Conservation (phyloP, 495 filamentous ascomycete species). For the Tuber brumale region DNA sequence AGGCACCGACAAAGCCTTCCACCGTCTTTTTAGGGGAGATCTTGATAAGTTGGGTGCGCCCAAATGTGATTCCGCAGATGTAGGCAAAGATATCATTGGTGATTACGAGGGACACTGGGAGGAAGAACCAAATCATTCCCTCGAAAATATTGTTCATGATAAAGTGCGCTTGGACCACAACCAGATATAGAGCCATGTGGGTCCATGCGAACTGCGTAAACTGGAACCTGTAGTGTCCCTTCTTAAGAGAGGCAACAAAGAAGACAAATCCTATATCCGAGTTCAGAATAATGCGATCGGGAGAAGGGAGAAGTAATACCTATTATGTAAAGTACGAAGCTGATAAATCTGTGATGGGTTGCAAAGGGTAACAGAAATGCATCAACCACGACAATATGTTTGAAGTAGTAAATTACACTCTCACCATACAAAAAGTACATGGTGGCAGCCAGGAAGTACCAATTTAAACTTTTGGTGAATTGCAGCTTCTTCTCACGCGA, state of each 20-base stretch:
- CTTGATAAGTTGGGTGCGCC: slow-evolving; percentile 93
- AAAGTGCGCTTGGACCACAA: slow-evolving; percentile 97
- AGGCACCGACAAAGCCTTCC: slow-evolving; percentile 94
- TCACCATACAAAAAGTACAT: slow-evolving; percentile 99
- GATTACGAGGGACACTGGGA: slow-evolving; percentile 90
- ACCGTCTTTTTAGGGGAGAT: slow-evolving; percentile 99
- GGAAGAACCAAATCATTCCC: slow-evolving; percentile 99
- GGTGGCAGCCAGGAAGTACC: slow-evolving; percentile 97
- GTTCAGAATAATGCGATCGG: slow-evolving; percentile 14
- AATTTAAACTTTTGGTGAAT: slow-evolving; percentile 93
- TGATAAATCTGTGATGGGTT: slow-evolving; percentile 97
- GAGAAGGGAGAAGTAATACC: slow-evolving; percentile 51
- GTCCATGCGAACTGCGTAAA: slow-evolving; percentile 99
- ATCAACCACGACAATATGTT: slow-evolving; percentile 94
- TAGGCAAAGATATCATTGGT: slow-evolving; percentile 99
- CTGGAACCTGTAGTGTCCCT: slow-evolving; percentile 93
- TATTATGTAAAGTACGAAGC: slow-evolving; percentile 94
- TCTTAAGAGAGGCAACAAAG: slow-evolving; percentile 93
- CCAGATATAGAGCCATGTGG: slow-evolving; percentile 96
- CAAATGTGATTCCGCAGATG: slow-evolving; percentile 93
- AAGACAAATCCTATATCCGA: slow-evolving; percentile 78
- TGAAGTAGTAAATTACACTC: slow-evolving; percentile 99
- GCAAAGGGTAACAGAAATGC: slow-evolving; percentile 85
- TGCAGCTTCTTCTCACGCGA: slow-evolving; percentile 82
- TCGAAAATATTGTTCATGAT: slow-evolving; percentile 99